Evolutionary conservation across 1,284 basidiomycete genomes (phyloP).

Genomic region (Cutaneotrichosporon cyanovorans): DNA sequence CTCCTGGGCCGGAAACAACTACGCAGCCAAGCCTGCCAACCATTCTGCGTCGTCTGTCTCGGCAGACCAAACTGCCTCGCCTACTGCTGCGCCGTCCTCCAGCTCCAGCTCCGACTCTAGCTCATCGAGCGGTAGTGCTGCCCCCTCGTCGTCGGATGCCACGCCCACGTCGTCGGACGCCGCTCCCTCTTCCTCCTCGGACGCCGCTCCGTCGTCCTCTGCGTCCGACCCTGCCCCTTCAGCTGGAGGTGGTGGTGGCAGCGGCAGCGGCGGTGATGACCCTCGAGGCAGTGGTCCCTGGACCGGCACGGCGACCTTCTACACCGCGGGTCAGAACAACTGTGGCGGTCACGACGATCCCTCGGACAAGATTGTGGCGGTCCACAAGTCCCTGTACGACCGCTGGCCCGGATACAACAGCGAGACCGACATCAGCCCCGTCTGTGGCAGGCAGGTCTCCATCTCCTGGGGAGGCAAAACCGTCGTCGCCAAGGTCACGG

Average conservation of each 20-base stretch:
- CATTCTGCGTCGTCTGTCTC: too few relatives aligned
- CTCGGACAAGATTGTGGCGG: constrained; percentile 42
- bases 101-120: too few relatives aligned
- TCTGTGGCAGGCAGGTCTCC: constrained; percentile 47
- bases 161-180: neutral
- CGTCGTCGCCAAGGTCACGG: constrained; percentile 46
- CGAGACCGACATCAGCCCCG: constrained; percentile 50
- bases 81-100: too few relatives aligned
- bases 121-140: too few relatives aligned
- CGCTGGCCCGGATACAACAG: constrained; percentile 46
- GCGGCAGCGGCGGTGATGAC: constrained; percentile 22
- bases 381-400: constrained; percentile 45
- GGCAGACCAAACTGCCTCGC: too few relatives aligned
- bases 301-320: constrained; percentile 40
- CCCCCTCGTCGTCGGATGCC: neutral
- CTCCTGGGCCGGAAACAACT: neutral
- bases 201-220: constrained; percentile 9
- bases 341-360: constrained; percentile 29
- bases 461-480: constrained; percentile 44
- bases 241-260: neutral
- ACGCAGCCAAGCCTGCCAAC: neutral
- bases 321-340: constrained; percentile 29
- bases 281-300: constrained; percentile 36
- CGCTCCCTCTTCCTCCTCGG: constrained; percentile 7
- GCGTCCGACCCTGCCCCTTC: constrained; percentile 5